phyloP scores from a whole-genome alignment of 2,329 filamentous ascomycete genomes.

The Dactylonectria estremocensis region DNA sequence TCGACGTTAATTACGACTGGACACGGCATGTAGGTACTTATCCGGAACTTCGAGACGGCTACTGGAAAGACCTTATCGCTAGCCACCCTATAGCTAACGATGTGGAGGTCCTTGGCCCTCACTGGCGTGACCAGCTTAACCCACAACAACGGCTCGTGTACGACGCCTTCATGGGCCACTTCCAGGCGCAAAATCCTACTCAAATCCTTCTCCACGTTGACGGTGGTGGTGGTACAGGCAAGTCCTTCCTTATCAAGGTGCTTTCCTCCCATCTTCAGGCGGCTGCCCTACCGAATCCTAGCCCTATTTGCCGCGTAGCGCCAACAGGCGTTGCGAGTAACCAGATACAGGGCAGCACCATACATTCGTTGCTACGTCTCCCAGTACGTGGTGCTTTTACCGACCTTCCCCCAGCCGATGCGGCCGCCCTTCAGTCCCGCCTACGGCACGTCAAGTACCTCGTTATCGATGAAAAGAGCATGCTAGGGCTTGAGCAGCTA shows the following conservation, averaged over 20 bases:
- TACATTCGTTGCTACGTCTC: background rate
- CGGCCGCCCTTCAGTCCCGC: background rate
- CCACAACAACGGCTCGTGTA: background rate
- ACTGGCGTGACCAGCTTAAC: background rate
- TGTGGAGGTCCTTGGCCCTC: background rate
- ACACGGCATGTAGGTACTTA: background rate
- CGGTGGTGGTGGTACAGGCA: background rate
- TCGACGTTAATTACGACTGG: background rate
- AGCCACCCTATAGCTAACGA: background rate
- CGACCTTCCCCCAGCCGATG: background rate
- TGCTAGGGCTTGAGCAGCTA: background rate
- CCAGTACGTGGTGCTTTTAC: background rate
- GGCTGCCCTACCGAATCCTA: background rate
- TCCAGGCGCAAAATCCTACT: background rate
- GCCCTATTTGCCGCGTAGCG: background rate
- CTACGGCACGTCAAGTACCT: background rate
- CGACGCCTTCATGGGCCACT: background rate
- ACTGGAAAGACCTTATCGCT: background rate
- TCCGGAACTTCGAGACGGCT: background rate
- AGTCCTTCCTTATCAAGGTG: background rate
- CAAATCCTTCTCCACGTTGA: background rate
- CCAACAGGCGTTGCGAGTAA: background rate
- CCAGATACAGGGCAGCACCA: background rate
- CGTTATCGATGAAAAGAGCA: background rate
- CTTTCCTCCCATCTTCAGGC: background rate